Conservation (phyloP, 192 early-diverging fungal genomes). For the Coemansia sp. region DNA sequence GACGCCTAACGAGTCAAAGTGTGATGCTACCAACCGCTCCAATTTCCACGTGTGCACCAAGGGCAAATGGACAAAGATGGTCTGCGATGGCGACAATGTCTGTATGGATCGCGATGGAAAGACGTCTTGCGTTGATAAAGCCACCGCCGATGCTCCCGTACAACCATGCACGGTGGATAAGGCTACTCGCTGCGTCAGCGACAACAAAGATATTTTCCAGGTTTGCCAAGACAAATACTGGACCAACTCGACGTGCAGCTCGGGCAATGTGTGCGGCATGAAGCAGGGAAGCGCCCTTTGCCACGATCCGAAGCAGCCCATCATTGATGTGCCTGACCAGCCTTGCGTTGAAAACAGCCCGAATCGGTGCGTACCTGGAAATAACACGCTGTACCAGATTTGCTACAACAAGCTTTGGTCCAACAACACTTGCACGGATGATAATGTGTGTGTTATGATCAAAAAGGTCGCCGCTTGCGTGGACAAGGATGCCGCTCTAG, state of each 20-base stretch:
- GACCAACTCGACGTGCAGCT: constrained; percentile 43
- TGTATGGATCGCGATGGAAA: constrained; percentile 37
- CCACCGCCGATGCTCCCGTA: constrained; percentile 32
- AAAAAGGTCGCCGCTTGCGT: constrained; percentile 31
- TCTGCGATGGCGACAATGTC: constrained; percentile 39
- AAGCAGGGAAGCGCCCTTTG: constrained; percentile 35
- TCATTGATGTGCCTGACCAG: constrained; percentile 39
- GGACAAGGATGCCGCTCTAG: constrained; percentile 21
- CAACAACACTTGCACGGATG: constrained; percentile 35
- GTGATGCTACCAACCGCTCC: constrained; percentile 20
- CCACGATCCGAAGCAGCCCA: constrained; percentile 37
- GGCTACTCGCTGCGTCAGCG: constrained; percentile 32
- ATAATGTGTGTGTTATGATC: constrained; percentile 35
- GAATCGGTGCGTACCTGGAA: constrained; percentile 23
- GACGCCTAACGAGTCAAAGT: constrained; percentile 43
- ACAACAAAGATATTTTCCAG: constrained; percentile 38
- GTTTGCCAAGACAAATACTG: constrained; percentile 45
- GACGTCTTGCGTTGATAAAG: constrained; percentile 32
- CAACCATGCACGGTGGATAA: constrained; percentile 26
- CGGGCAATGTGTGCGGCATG: constrained; percentile 37
- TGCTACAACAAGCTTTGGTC: constrained; percentile 42
- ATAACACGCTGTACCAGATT: constrained; percentile 34
- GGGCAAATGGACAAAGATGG: constrained; percentile 41
- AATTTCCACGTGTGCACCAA: constrained; percentile 41
- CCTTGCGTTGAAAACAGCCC: constrained; percentile 31